Conservation (phyloP, 1,284 basidiomycete species). For the Amylostereum chailletii region DNA sequence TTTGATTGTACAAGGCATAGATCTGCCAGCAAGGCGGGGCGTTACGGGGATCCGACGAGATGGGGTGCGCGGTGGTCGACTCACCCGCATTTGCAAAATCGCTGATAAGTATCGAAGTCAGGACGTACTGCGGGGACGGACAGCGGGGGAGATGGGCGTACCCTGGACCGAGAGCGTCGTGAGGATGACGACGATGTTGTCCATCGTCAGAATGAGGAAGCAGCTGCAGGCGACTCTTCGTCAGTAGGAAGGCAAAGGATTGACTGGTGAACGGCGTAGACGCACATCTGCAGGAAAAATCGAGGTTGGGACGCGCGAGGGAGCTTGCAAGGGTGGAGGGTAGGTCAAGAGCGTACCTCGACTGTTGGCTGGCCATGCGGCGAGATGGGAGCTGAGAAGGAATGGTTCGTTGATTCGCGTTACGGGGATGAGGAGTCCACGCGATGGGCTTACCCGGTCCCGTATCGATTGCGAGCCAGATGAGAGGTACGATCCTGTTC, state of each 20-base stretch:
- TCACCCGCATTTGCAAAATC: constrained; percentile 13
- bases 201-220: constrained; percentile 12
- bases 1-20: constrained; percentile 18
- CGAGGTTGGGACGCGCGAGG: not conserved
- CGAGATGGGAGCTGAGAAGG: constrained; percentile 1
- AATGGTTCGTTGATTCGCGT: constrained; percentile 4
- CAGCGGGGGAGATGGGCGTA: constrained; percentile 1
- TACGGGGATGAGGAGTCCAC: not conserved
- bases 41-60: not conserved
- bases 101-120: constrained; percentile 1
- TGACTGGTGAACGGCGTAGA: no score
- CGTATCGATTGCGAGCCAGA: constrained; percentile 9
- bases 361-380: not conserved
- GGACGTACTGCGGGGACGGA: no score
- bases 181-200: constrained; percentile 13
- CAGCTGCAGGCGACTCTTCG: constrained; percentile 5
- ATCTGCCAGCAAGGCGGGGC: constrained; percentile 13
- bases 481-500: constrained; percentile 14
- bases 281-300: not conserved
- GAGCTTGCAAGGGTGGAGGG: not conserved
- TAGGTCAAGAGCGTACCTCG: not conserved
- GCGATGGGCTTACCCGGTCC: constrained; percentile 1
- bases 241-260: no score
- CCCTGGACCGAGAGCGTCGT: constrained; percentile 14
- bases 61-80: not conserved